A percentile compares a stretch with the other conserved stretches of the same genome.
Evolutionary conservation across 768 basidiomycete genomes (phyloP).

Genomic region (Podaxis mareebaensis): DNA sequence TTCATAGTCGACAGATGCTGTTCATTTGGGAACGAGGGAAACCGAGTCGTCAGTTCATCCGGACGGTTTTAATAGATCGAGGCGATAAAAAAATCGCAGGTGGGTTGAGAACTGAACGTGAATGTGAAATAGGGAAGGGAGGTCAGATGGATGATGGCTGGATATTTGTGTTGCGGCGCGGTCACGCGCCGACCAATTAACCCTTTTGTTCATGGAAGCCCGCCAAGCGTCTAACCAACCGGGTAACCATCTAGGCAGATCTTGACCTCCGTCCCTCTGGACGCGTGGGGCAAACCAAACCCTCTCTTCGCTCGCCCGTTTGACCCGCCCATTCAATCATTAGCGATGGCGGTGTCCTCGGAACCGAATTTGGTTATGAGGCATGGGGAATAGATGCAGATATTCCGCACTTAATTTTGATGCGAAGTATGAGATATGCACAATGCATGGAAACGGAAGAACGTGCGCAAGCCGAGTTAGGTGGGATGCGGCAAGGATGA

Average conservation of each 20-base stretch:
- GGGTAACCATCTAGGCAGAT: background rate
- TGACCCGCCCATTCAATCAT: background rate
- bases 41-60: background rate
- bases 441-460: background rate
- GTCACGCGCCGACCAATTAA: background rate
- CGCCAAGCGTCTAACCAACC: background rate
- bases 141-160: background rate
- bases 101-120: background rate
- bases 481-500: background rate
- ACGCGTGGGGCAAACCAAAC: slow-evolving; percentile 1
- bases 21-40: background rate
- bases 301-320: background rate
- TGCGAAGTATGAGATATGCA: background rate
- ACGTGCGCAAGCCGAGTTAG: background rate
- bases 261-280: background rate
- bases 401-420: background rate
- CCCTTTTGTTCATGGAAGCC: background rate
- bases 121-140: background rate
- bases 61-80: background rate
- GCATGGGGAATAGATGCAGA: background rate
- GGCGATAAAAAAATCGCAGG: background rate
- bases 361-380: background rate
- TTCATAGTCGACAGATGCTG: slow-evolving; percentile 86
- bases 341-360: background rate
- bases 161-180: background rate